These are phyloP conservation scores for Aspergillus neotritici DNA, from an alignment of 2,329 filamentous ascomycete species.

Conservation along the genomic window DNA sequence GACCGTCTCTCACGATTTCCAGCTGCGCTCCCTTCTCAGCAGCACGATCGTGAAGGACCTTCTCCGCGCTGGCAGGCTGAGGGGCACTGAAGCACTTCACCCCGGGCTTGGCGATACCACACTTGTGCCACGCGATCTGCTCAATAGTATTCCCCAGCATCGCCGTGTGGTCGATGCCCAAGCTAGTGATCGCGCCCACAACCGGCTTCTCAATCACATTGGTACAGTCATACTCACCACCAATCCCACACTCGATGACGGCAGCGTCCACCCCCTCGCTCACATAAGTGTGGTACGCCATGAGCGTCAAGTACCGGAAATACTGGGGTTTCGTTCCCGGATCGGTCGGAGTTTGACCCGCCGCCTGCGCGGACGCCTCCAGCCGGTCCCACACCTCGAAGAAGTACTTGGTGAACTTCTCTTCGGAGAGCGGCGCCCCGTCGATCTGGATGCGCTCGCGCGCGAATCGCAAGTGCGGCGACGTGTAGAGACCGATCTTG, in stretches of 20 bases:
- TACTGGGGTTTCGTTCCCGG: constrained; percentile 72
- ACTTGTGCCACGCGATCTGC: constrained; percentile 88
- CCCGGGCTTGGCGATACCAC: constrained; percentile 71
- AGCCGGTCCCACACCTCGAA: constrained; percentile 76
- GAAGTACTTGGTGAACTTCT: constrained; percentile 68
- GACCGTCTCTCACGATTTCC: constrained; percentile 41
- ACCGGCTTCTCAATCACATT: constrained; percentile 71
- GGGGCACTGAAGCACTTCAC: constrained; percentile 59
- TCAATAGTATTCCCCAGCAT: constrained; percentile 75
- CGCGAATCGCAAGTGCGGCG: constrained; percentile 76
- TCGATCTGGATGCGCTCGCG: constrained; percentile 81
- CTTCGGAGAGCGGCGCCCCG: constrained; percentile 62
- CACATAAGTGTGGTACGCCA: constrained; percentile 80
- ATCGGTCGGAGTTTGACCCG: constrained; percentile 48
- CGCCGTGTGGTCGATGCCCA: constrained; percentile 79
- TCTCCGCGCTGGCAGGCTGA: constrained; percentile 51
- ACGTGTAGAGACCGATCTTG: constrained; percentile 75
- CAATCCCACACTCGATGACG: constrained; percentile 88
- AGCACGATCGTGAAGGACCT: constrained; percentile 53
- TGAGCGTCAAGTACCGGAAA: constrained; percentile 83
- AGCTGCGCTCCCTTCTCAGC: constrained; percentile 46
- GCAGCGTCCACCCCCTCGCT: constrained; percentile 69
- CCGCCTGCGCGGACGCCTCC: constrained; percentile 48
- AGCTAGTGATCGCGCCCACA: constrained; percentile 67
- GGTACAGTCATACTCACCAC: constrained; percentile 87